Conservation (phyloP, 164 flowering plant genomes). For the Magnolia officinalis region DNA sequence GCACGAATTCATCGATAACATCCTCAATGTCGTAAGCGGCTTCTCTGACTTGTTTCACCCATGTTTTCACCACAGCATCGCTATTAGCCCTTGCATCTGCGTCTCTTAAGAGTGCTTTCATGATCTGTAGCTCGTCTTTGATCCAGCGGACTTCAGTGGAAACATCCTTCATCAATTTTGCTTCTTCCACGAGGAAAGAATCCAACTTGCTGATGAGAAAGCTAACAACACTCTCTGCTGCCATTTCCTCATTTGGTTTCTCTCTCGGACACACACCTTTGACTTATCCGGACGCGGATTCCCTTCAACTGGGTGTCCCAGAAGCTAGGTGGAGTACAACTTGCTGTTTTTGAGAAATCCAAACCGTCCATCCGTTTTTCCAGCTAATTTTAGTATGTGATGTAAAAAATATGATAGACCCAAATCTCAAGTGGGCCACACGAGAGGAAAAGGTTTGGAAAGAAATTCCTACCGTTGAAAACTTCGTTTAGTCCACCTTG, state of each 20-base stretch:
- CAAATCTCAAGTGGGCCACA: too few species aligned
- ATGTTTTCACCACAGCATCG: neutral
- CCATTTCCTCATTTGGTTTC: neutral
- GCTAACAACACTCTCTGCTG: neutral
- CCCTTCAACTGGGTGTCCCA: too few species aligned
- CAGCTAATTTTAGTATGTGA: too few species aligned
- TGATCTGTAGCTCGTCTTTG: neutral
- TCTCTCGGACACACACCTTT: neutral
- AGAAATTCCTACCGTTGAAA: too few species aligned
- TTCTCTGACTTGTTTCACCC: slow-evolving; percentile 4
- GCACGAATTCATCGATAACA: neutral
- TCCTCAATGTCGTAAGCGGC: slow-evolving; percentile 3
- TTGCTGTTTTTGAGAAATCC: too few species aligned
- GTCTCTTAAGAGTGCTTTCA: slow-evolving; percentile 4
- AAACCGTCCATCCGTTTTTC: too few species aligned
- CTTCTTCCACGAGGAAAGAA: neutral
- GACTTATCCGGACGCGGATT: too few species aligned
- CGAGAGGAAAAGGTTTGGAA: too few species aligned
- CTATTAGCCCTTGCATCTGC: neutral
- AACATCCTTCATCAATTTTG: neutral
- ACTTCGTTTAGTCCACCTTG: too few species aligned
- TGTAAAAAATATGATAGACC: too few species aligned
- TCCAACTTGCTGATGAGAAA: neutral
- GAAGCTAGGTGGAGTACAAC: too few species aligned
- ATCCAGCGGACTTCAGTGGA: neutral